Base-by-base conservation (phyloP, 164 flowering plant species). In the Nelumbo lutea region DNA sequence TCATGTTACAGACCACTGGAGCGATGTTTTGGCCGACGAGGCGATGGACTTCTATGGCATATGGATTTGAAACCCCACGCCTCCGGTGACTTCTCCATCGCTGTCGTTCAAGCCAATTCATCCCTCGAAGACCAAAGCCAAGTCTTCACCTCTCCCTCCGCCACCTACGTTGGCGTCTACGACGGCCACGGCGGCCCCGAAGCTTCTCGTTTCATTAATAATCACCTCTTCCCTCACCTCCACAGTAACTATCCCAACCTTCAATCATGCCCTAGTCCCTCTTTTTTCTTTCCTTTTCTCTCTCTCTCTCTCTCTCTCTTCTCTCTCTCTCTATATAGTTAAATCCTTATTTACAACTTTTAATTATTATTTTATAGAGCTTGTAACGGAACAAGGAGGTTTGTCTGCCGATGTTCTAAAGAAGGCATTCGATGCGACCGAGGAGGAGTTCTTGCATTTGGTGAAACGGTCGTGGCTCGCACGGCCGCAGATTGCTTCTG, bases 121-220 rank as follows among this genome's bases (percentile, higher is more conserved):
- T 73, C 68, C 3, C 78, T 86, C 0, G 87, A 84, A 60, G 87
- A 86, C 59, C 90, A 86, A 72, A 79, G 84, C 27, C 90, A 86
- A 67, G 87, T 84, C 11, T 77, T 81, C 61, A 77, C 85, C 39
- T 79, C 81, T 9, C 84, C 86, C 7, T 76, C 75, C 5, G 82
- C 84, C 7, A 86, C 87, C 60, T 84, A 78, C 42, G 74, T 86
- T 27, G 90, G 90, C 27, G 85, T 86, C 45, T 86, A 83, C 63
- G 90, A 86, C 69, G 90, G 90, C 53, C 90, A 86, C 47, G 90
- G 90, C 53, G 90, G 90, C 2, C 86, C 90, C 9, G 85, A 86
- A 50, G 86, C 90, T 46, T 83, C 90, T 43, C 73, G 86, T 50
- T 86, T 86, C 66, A 79, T 86, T 68, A 86, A 77, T 72, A 70